Base-by-base conservation (phyloP, 495 filamentous ascomycete species). In the Penicillium paradoxum region DNA sequence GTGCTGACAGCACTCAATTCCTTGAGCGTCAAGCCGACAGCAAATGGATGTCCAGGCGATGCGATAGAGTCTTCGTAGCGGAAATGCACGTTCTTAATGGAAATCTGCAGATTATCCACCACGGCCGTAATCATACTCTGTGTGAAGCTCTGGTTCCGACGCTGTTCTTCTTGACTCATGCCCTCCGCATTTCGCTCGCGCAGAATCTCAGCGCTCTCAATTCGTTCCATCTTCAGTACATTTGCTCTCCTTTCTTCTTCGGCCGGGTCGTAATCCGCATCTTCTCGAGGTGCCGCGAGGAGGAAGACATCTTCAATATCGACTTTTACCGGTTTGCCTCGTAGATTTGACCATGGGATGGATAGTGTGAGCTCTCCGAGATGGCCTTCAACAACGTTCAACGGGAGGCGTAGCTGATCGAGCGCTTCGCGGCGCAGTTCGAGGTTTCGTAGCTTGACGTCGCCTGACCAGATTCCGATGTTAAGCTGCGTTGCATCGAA, bases 61-160 rank as follows among this genome's bases (percentile, higher is more conserved):
- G 91, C 90, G 56, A 97, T 87, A n/a, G 91, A 89, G 67, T 98
- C 93, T 67, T 98, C 93, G 68, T 97, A 98, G 54, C 93, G 87
- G 44, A 98, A 80, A 67, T 98, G 93, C 45, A 98, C 95, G 64
- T 97, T 97, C 78, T 95, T 97, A 66, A 98, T 86, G 19, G 85
- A 95, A 51, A 98, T 87, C 69, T 98, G 93, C 30, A 98, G 79
- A 64, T 98, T 98, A 74, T 98, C 92, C 56, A 97, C 88, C 60
- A 98, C 95, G 57, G 93, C 95, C 19, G 93, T 96, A 30, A 91
- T 83, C 51, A 98, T 71, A 67, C 90, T 97, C 58, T 93, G 85
- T 14, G 92, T 95, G 66, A 98, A 98, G 69, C 88, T 96, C 72
- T 97, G 92, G 62, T 87, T 95, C 64, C 91, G 91, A 64, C 95